Evolutionary conservation across 495 filamentous ascomycete species (phyloP).

Genomic region (Baudoinia panamericana): DNA sequence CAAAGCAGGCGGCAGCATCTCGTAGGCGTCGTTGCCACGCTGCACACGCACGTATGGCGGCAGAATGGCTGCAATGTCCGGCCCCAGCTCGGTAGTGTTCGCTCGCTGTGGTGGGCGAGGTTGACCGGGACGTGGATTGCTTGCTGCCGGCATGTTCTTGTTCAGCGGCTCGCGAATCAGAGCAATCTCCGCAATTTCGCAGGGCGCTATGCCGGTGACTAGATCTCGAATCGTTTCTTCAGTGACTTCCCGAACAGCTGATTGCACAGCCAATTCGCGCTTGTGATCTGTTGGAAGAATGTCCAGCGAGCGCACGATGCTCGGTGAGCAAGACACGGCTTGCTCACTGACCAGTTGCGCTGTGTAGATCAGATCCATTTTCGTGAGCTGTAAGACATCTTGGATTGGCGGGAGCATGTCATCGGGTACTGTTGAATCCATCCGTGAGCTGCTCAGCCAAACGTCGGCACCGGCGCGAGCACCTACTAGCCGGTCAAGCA

Average conservation of each 20-base stretch:
- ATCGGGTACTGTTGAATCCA: background rate
- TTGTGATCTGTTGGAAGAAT: background rate
- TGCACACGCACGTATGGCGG: conserved; percentile 66
- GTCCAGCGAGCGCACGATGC: conserved; percentile 3
- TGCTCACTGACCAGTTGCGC: conserved; percentile 40
- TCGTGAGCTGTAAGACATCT: conserved; percentile 1
- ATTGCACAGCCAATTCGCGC: background rate
- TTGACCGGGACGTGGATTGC: conserved; percentile 1
- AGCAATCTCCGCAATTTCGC: conserved; percentile 13
- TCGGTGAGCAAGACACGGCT: conserved; percentile 8
- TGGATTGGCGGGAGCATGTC: background rate
- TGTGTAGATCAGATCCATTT: conserved; percentile 31
- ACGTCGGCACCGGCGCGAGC: background rate
- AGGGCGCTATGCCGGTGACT: background rate
- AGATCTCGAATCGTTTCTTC: background rate
- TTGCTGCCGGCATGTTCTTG: background rate
- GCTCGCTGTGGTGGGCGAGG: conserved; percentile 10
- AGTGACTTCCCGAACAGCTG: background rate
- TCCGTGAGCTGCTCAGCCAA: too few species aligned
- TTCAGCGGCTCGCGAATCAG: conserved; percentile 8
- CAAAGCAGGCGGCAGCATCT: conserved; percentile 66
- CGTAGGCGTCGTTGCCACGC: conserved; percentile 57
- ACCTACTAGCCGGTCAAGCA: background rate
- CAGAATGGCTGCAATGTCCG: conserved; percentile 30
- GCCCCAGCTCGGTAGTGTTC: conserved; percentile 3